Conservation (phyloP, 2,329 filamentous ascomycete species). For the Fusarium coffeatum region DNA sequence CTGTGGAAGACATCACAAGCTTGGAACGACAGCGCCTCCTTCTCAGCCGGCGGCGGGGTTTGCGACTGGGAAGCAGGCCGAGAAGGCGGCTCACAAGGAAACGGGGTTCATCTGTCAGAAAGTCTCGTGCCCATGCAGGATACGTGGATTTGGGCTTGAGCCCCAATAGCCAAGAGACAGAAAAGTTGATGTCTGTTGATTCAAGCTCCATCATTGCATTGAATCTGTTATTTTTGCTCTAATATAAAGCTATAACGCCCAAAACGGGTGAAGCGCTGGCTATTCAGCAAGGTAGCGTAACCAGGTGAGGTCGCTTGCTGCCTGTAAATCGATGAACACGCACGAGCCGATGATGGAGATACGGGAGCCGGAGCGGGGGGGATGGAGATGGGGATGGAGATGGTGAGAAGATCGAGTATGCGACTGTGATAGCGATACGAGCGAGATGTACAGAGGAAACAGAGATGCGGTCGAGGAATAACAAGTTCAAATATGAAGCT, state of each 20-base stretch:
- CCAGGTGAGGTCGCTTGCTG: conserved; percentile 6
- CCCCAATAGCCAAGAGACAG: conserved; percentile 47
- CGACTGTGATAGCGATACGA: background rate
- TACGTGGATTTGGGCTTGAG: conserved; percentile 43
- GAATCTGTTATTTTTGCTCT: conserved; percentile 34
- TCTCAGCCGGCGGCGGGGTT: conserved; percentile 32
- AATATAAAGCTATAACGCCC: conserved; percentile 34
- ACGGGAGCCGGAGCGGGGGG: conserved; percentile 38
- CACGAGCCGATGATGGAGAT: conserved; percentile 26
- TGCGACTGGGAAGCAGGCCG: conserved; percentile 44
- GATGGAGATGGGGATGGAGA: conserved; percentile 17
- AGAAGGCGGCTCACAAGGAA: conserved; percentile 49
- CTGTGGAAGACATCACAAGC: conserved; percentile 20
- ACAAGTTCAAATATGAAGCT: background rate
- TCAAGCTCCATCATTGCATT: conserved; percentile 46
- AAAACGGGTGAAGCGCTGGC: conserved; percentile 24
- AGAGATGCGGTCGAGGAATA: background rate
- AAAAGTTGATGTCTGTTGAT: conserved; percentile 46
- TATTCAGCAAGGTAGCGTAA: conserved; percentile 25
- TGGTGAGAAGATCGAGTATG: conserved; percentile 30
- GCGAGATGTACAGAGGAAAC: background rate
- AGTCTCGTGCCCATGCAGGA: conserved; percentile 44
- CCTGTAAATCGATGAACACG: conserved; percentile 4
- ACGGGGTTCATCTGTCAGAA: conserved; percentile 44
- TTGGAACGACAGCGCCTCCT: conserved; percentile 38